Evolutionary conservation across 768 basidiomycete species (phyloP), one percentile per base, ranked within the genome.

Genomic region (Clitopilus passeckerianus): DNA sequence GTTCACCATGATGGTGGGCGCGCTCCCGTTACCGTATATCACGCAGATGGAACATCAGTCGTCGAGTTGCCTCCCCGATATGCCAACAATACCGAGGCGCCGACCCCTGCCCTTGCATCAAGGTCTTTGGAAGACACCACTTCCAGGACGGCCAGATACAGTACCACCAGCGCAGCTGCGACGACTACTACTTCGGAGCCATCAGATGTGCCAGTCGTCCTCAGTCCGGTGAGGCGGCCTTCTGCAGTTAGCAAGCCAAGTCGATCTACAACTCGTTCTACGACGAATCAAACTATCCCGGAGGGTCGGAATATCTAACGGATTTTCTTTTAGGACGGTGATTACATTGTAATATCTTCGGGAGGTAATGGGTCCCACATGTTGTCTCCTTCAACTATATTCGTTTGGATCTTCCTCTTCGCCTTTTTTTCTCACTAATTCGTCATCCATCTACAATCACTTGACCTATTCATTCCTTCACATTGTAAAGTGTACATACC

Each of bases 11-110:
- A 86, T 63, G 77, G 75, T n/a, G 81, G 84, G 10, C 67, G 77
- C 15, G 70, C 83, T 16, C 85, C 85, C 0, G 81, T 87, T 41
- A 83, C 84, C 2, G 81, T 85, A 18, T 84, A 80, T 63, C 80
- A 83, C 57, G 73, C 76, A 57, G 76, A 79, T 50, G 85, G 83
- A 15, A 78, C 82, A 8, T 74, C 82, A 60, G 80, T 86, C 6
- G 81, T 85, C 9, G 86, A 87, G 70, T 73, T 87, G 9, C 86
- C 84, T 6, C 85, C 85, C 5, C 71, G 77, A 34, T 86, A 86
- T 57, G 56, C 46, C 46, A 50, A 50, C 18, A 18, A 50, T 18
- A 50, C 46, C 5, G 37, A 41, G 15, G n/a, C 5, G 2, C 37
- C 10, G 37, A 14, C 37, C 37, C 12, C 37, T 14, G 12, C 37